These are phyloP conservation scores for Sporothrix protearum DNA, from an alignment of 2,329 filamentous ascomycete species.

Conservation along the genomic window DNA sequence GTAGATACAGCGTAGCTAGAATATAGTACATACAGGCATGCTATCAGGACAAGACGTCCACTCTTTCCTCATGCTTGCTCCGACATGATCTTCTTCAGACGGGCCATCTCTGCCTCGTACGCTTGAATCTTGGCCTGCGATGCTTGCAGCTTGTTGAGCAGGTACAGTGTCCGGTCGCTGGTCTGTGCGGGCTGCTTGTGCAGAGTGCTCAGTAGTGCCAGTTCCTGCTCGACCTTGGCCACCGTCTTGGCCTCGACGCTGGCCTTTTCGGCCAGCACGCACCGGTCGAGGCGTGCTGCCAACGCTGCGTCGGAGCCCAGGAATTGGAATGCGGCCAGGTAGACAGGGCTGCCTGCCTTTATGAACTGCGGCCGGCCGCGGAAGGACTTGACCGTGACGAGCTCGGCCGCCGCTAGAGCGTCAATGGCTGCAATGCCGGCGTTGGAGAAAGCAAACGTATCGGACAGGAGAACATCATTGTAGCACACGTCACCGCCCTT, in stretches of 20 bases:
- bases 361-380: constrained; percentile 77
- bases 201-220: constrained; percentile 65
- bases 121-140: constrained; percentile 71
- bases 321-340: constrained; percentile 73
- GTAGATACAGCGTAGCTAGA: background rate
- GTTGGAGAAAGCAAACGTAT: constrained; percentile 64
- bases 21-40: background rate
- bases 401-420: constrained; percentile 76
- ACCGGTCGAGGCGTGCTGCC: constrained; percentile 68
- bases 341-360: constrained; percentile 79
- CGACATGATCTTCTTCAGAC: constrained; percentile 66
- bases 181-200: constrained; percentile 69
- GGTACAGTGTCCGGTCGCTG: constrained; percentile 62
- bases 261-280: constrained; percentile 64
- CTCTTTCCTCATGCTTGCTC: constrained; percentile 28
- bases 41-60: background rate
- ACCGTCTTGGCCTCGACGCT: constrained; percentile 71
- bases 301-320: constrained; percentile 70
- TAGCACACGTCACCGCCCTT: constrained; percentile 63
- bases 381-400: constrained; percentile 70
- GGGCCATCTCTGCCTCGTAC: constrained; percentile 68
- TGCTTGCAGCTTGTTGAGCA: constrained; percentile 68
- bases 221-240: constrained; percentile 73
- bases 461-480: constrained; percentile 76
- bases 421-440: constrained; percentile 74